phyloP scores from a whole-genome alignment of 2,329 filamentous ascomycete genomes.

The Aureobasidium sp. region DNA sequence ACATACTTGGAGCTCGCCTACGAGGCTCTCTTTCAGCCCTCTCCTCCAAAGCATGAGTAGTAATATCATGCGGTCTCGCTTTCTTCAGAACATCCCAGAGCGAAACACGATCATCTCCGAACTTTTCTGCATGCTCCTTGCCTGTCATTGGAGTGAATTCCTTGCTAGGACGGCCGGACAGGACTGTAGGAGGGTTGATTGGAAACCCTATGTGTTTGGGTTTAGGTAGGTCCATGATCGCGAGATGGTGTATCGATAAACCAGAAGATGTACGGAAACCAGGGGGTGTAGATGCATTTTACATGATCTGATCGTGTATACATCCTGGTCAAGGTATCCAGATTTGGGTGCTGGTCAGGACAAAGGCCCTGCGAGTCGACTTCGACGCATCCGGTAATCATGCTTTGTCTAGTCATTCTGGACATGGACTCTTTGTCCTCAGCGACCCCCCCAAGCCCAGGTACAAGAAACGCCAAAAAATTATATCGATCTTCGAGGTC shows the following conservation, averaged over 20 bases:
- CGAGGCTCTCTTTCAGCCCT: not conserved
- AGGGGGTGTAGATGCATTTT: not conserved
- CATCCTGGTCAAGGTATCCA: not conserved
- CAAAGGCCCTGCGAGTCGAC: not conserved
- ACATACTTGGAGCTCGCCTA: not conserved
- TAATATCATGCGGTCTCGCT: not conserved
- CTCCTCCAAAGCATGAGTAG: not conserved
- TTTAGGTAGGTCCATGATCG: not conserved
- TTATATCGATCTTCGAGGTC: too few relatives aligned
- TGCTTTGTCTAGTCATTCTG: not conserved
- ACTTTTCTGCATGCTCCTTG: not conserved
- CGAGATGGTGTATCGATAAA: not conserved
- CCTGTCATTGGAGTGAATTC: not conserved
- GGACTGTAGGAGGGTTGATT: too few relatives aligned
- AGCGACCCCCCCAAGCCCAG: too few relatives aligned
- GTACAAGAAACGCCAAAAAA: too few relatives aligned
- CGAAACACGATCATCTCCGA: not conserved
- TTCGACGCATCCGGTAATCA: not conserved
- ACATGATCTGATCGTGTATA: not conserved
- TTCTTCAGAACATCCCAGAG: not conserved
- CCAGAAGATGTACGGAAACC: not conserved
- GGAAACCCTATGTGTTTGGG: too few relatives aligned
- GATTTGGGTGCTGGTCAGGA: not conserved
- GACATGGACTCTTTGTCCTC: too few relatives aligned
- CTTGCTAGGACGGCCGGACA: not conserved